A percentile compares a stretch with the other conserved stretches of the same genome.
Conservation (phyloP, 2,329 filamentous ascomycete species). For the Dendrostoma leiphaemia region DNA sequence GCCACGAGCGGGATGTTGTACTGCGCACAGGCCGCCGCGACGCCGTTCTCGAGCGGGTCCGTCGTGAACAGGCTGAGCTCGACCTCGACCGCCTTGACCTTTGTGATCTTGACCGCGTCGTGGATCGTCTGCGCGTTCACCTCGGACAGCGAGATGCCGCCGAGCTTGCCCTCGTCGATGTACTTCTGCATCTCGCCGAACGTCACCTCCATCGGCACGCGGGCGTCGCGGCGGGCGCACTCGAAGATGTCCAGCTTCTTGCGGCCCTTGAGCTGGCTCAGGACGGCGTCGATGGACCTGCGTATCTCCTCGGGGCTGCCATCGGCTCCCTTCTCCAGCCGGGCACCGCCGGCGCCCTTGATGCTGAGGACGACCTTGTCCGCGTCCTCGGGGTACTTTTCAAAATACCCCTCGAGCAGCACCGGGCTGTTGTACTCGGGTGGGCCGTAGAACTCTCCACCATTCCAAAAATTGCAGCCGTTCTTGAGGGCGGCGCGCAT, state of each 20-base stretch:
- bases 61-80: constrained; percentile 51
- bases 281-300: constrained; percentile 55
- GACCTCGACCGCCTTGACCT: constrained; percentile 49
- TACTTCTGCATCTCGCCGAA: constrained; percentile 43
- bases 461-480: constrained; percentile 57
- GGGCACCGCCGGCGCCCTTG: constrained; percentile 52
- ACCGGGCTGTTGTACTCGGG: constrained; percentile 56
- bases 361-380: constrained; percentile 61
- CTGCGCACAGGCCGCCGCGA: constrained; percentile 47
- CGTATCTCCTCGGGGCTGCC: constrained; percentile 54
- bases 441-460: constrained; percentile 63
- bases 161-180: constrained; percentile 50
- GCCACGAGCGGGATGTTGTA: constrained; percentile 55
- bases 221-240: constrained; percentile 54
- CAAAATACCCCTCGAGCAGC: constrained; percentile 61
- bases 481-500: constrained; percentile 50
- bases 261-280: constrained; percentile 48
- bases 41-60: constrained; percentile 48
- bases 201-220: constrained; percentile 42
- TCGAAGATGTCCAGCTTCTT: constrained; percentile 63
- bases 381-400: constrained; percentile 61
- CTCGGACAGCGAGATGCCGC: constrained; percentile 52
- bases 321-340: constrained; percentile 36
- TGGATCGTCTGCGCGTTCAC: constrained; percentile 47
- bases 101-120: constrained; percentile 42